These are phyloP conservation scores for sorghum (Sorghum bicolor) DNA, from an alignment of 176 grass and related monocot species.

Conservation along the genomic window DNA sequence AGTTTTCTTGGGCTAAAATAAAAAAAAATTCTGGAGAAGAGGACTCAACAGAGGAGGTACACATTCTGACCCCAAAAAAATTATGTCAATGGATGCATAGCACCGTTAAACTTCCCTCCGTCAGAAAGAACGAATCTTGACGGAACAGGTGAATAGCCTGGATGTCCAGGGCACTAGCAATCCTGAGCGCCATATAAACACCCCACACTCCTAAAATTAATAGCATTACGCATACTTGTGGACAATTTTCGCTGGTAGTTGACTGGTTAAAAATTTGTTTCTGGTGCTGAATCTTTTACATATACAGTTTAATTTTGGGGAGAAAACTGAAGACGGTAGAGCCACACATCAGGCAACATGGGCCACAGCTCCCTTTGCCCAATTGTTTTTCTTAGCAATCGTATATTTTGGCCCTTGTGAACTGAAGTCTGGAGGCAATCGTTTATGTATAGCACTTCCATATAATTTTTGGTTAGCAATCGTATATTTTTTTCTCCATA, in stretches of 20 bases:
- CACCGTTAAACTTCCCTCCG: background rate
- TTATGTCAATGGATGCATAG: background rate
- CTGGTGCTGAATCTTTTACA: background rate
- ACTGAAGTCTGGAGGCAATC: background rate
- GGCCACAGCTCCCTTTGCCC: background rate
- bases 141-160: background rate
- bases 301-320: background rate
- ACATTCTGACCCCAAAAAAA: background rate
- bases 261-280: background rate
- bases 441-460: too few species aligned
- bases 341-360: background rate
- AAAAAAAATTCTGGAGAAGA: background rate
- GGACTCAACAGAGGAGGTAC: background rate
- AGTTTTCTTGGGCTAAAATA: too few species aligned
- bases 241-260: background rate
- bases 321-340: background rate
- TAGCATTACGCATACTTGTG: background rate
- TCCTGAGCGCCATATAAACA: background rate
- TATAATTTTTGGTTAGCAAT: background rate
- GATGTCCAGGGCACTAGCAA: too few species aligned
- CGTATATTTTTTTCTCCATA: background rate
- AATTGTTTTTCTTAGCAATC: background rate
- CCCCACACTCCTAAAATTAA: background rate
- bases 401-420: background rate
- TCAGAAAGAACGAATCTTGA: background rate